Evolutionary conservation across 148 eudicot species (phyloP), one percentile per base, ranked within the genome.

Genomic region (Dianthus caryophyllus): DNA sequence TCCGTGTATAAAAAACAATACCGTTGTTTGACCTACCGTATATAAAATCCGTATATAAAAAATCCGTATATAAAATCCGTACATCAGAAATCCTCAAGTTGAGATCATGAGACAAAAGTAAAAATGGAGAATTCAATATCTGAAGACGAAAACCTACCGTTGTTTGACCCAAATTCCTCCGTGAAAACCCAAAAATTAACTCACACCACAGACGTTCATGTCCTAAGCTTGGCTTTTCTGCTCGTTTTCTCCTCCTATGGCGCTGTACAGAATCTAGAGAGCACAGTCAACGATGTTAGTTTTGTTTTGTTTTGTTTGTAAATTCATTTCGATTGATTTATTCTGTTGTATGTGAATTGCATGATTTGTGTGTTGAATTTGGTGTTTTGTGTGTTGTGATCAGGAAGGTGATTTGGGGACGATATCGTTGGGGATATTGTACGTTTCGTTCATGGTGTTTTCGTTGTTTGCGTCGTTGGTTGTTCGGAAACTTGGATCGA

Each of bases 341-440:
- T 43, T 38, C 29, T 31, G 55, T 17, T 10, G 43, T 22, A 13
- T 9, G 16, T 39, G n/a, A 10, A n/a, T n/a, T n/a, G n/a, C n/a
- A n/a, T n/a, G n/a, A n/a, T n/a, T n/a, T 63, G 10, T 48, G 48
- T 39, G 52, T 25, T 75, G 27, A 46, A 21, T 24, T 61, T 71
- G 70, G 56, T n/a, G n/a, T 33, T 33, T 33, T 41, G 2, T 20
- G 27, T n/a, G 25, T 47, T 52, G 1, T 43, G 20, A 22, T 75
- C 79, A 94, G 98, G 92, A 84, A 65, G 91, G 81, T 38, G 82
- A 94, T 82, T 55, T 94, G 72, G 99, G 99, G 38, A 90, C 93
- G 14, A 85, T 77, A 47, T 90, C 96, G 25, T 77, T 94, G 75
- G 99, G 99, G 61, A 85, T 94, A 60, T 71, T 90, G 85, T 94